These are phyloP conservation scores for Cyamopsis tetragonoloba DNA, from an alignment of 306 rosid species.

Conservation along the genomic window DNA sequence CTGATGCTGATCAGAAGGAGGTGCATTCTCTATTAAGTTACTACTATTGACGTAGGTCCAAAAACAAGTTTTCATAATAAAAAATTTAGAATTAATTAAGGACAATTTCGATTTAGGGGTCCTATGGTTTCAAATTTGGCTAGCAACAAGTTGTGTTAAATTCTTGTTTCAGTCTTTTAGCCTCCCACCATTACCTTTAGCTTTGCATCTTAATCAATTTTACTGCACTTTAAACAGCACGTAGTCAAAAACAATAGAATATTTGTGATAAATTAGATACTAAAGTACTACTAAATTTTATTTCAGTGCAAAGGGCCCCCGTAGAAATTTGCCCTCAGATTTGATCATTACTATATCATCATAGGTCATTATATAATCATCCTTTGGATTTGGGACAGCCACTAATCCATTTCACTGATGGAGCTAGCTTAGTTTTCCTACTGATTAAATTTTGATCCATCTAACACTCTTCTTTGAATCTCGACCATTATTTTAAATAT, in stretches of 20 bases:
- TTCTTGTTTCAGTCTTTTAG: conserved; percentile 20
- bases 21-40: conserved; percentile 9
- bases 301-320: too few relatives aligned
- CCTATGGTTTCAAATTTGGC: conserved; percentile 37
- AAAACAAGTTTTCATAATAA: not conserved
- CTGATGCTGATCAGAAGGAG: not conserved
- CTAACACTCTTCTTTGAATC: too few relatives aligned
- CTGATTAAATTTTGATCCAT: too few relatives aligned
- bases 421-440: too few relatives aligned
- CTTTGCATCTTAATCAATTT: conserved; percentile 86
- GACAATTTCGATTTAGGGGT: conserved; percentile 24
- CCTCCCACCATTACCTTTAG: conserved; percentile 49
- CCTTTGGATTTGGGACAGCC: too few relatives aligned
- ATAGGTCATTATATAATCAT: too few relatives aligned
- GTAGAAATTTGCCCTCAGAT: conserved; percentile 14
- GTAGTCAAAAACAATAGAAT: conserved; percentile 56
- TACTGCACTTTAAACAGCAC: conserved; percentile 63
- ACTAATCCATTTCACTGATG: too few relatives aligned
- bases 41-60: not conserved
- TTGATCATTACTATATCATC: not conserved
- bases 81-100: not conserved
- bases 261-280: conserved; percentile 36
- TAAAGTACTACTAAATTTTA: too few relatives aligned
- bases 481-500: too few relatives aligned
- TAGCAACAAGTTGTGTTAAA: conserved; percentile 9